Conservation (phyloP, 345 rosid genomes). For the Streptanthus diversifolius region DNA sequence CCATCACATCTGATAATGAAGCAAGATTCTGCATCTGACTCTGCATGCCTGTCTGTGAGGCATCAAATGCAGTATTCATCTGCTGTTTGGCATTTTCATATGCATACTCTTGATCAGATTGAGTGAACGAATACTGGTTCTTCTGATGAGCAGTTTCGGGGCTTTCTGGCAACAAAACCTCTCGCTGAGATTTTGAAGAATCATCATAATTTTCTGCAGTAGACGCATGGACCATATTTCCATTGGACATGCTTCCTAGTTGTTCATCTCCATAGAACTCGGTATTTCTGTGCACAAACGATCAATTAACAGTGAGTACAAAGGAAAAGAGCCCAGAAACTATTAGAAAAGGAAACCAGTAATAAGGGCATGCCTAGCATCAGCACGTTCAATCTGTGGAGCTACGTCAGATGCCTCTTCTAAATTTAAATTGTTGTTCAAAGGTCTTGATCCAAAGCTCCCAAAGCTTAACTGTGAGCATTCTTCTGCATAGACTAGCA, state of each 20-base stretch:
- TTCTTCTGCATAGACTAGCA: slow-evolving; percentile 69
- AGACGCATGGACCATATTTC: slow-evolving; percentile 46
- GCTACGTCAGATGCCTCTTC: slow-evolving; percentile 55
- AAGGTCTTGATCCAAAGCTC: slow-evolving; percentile 58
- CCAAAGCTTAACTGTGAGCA: slow-evolving; percentile 94
- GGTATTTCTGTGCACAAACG: slow-evolving; percentile 43
- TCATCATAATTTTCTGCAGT: slow-evolving; percentile 54
- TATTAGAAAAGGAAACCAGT: background rate
- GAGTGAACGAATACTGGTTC: slow-evolving; percentile 63
- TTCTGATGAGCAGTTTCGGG: slow-evolving; percentile 48
- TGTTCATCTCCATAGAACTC: slow-evolving; percentile 77
- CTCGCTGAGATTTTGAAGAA: slow-evolving; percentile 52
- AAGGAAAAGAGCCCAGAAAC: background rate
- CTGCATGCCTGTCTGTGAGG: slow-evolving; percentile 57
- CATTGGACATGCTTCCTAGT: slow-evolving; percentile 54
- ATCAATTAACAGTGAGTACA: background rate
- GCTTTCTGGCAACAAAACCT: slow-evolving; percentile 56
- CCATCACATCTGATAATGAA: slow-evolving; percentile 65
- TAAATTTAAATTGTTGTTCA: slow-evolving; percentile 53
- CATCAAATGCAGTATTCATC: slow-evolving; percentile 47
- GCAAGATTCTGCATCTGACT: slow-evolving; percentile 53
- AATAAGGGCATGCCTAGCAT: slow-evolving; percentile 50
- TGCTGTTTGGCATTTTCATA: slow-evolving; percentile 60
- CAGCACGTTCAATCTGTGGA: slow-evolving; percentile 47
- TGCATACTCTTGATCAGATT: slow-evolving; percentile 57